Percentiles rank a stretch among this genome's conserved stretches.
Conservation (phyloP, 768 basidiomycete species). For the Amanita jacksonii region DNA sequence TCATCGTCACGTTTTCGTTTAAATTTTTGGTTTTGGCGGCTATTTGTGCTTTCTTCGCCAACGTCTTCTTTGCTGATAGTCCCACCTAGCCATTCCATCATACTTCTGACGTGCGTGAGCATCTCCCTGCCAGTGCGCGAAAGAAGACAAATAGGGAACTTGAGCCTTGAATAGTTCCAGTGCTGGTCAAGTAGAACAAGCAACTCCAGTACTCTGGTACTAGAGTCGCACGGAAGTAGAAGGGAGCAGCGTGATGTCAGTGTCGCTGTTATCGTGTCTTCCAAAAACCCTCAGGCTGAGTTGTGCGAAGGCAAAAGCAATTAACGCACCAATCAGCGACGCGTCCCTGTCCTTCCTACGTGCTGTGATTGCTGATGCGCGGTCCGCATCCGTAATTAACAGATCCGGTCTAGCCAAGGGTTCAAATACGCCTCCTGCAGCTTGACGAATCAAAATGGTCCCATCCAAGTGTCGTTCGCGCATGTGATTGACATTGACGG, state of each 20-base stretch:
- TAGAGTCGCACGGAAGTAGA: constrained; percentile 87
- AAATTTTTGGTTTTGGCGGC: constrained; percentile 40
- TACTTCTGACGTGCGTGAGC: constrained; percentile 85
- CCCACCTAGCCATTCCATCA: constrained; percentile 99
- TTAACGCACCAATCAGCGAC: constrained; percentile 66
- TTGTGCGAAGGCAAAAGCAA: background rate
- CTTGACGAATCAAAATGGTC: constrained; percentile 72
- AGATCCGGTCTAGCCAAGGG: constrained; percentile 85
- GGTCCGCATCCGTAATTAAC: constrained; percentile 87
- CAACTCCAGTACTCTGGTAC: constrained; percentile 92
- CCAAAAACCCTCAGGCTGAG: constrained; percentile 1
- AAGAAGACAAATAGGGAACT: constrained; percentile 89
- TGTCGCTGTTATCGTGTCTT: constrained; percentile 86
- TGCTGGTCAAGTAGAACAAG: constrained; percentile 94
- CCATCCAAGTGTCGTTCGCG: constrained; percentile 92
- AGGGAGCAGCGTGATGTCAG: constrained; percentile 73
- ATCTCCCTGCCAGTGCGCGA: constrained; percentile 88
- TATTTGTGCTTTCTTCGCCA: constrained; percentile 60
- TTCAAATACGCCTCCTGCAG: constrained; percentile 75
- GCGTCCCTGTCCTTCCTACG: constrained; percentile 86
- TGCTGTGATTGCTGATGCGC: constrained; percentile 73
- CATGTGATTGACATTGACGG: constrained; percentile 94
- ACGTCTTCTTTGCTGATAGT: constrained; percentile 90
- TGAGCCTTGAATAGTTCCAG: constrained; percentile 83
- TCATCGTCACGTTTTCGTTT: constrained; percentile 57